Percentiles rank a stretch among this genome's conserved stretches.
Conservation (phyloP, 78 protist species). For the Dictyostelium capitatum region DNA sequence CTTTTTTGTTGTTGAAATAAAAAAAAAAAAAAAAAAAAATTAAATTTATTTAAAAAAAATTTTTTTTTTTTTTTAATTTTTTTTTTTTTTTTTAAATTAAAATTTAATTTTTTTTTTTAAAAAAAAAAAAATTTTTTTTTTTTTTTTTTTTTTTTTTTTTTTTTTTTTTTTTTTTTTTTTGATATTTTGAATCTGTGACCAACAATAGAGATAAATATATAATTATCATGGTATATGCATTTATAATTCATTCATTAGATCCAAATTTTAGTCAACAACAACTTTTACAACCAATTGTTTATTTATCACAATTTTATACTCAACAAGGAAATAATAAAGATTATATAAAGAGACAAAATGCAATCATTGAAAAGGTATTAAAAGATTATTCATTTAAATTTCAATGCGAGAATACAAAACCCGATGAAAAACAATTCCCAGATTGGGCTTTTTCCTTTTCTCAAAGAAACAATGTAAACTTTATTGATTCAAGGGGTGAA, state of each 20-base stretch:
- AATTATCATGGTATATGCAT: constrained; percentile 48
- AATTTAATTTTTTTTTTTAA: too few relatives aligned
- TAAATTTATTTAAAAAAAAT: background rate
- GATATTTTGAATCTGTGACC: too few relatives aligned
- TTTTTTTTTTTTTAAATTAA: too few relatives aligned
- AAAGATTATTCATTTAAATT: constrained; percentile 47
- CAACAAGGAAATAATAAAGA: constrained; percentile 52
- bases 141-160: too few relatives aligned
- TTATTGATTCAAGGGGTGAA: constrained; percentile 7
- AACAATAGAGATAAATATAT: background rate
- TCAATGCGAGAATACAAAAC: constrained; percentile 61
- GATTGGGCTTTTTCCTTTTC: constrained; percentile 53
- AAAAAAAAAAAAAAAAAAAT: too few relatives aligned
- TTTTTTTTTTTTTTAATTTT: constrained; percentile 3
- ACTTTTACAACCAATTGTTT: background rate
- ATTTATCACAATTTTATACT: constrained; percentile 64
- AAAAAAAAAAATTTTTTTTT: too few relatives aligned
- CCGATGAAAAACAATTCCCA: constrained; percentile 49
- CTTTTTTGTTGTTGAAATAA: too few relatives aligned
- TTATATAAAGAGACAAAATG: constrained; percentile 34
- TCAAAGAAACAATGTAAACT: background rate
- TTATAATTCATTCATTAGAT: constrained; percentile 45
- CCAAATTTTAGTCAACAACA: background rate
- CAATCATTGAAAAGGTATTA: constrained; percentile 25
- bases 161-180: constrained; percentile 8